phyloP scores from a whole-genome alignment of 257 asterid species.

The Euphrasia confusa region DNA sequence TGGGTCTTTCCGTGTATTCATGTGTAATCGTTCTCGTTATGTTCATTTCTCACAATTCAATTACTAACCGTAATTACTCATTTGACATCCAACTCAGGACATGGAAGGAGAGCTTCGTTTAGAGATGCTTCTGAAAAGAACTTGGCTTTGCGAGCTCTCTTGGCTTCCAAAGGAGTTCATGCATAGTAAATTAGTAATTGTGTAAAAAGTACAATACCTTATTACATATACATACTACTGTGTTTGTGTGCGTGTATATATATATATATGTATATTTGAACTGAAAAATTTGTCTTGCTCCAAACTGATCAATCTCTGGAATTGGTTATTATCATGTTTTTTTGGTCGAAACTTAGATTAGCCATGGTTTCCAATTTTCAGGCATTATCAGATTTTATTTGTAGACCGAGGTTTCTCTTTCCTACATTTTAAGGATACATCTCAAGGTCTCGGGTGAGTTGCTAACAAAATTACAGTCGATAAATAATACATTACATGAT shows the following conservation, averaged over 20 bases:
- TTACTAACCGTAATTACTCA: not conserved
- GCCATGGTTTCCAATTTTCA: too few species aligned
- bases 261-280: not conserved
- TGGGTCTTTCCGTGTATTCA: not conserved
- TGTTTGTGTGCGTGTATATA: too few species aligned
- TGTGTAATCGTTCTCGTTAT: not conserved
- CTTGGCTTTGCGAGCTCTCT: slow-evolving; percentile 34
- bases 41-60: not conserved
- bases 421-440: too few species aligned
- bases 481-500: too few species aligned
- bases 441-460: too few species aligned
- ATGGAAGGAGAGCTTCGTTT: slow-evolving; percentile 46
- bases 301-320: not conserved
- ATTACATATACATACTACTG: too few species aligned
- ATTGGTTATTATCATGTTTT: too few species aligned
- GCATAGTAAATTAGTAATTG: not conserved
- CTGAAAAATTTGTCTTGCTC: not conserved
- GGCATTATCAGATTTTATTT: too few species aligned
- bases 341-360: too few species aligned
- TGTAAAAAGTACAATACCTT: not conserved
- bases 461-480: too few species aligned
- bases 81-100: slow-evolving; percentile 33
- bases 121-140: slow-evolving; percentile 36
- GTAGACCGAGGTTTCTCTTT: too few species aligned
- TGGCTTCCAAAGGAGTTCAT: slow-evolving; percentile 27